Evolutionary conservation across 768 basidiomycete species (phyloP), one percentile per base, ranked within the genome.

Genomic region (Suillus americanus): DNA sequence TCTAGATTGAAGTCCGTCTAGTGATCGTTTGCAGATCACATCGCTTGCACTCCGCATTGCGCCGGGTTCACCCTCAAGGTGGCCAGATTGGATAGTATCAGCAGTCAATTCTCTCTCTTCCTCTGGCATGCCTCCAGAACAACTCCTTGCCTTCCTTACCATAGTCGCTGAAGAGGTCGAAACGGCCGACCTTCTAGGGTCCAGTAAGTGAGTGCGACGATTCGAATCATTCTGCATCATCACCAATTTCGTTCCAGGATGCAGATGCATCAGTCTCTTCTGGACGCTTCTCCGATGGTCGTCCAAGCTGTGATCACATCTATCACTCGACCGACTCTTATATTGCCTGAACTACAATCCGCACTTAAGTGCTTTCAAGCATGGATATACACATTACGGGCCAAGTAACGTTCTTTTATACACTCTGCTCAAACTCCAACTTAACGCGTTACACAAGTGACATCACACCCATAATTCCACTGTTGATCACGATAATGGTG

Each of bases 91-190:
- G 86, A 85, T 97, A 13, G 71, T 88, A 40, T 81, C 82, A 1
- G 87, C 86, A 41, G 81, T 92, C 5, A 81, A 85, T 2, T 79
- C 82, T 2, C 84, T 96, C 65, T 89, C 88, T 1, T 78, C 74
- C 14, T 80, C 81, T 7, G 88, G 89, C 14, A 85, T 86, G 1
- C 75, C 86, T 1, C 77, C 83, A 0, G 89, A 90, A 65, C 74
- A 83, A 60, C 75, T 91, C 16, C 84, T 92, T 48, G 90, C 93
- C 66, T 92, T 92, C 73, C 80, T 95, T 45, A 83, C 88, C 18
- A 95, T 96, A 50, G 91, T 87, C 0, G 92, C 92, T 3, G 93
- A 96, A 70, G 95, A 97, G 72, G 81, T 93, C 8, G 82, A 82
- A 25, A 82, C 84, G 30, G 91, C 92, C 12, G 93, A 94, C 75